Conservation (phyloP, 2,329 filamentous ascomycete species). For the Fusarium armeniacum region DNA sequence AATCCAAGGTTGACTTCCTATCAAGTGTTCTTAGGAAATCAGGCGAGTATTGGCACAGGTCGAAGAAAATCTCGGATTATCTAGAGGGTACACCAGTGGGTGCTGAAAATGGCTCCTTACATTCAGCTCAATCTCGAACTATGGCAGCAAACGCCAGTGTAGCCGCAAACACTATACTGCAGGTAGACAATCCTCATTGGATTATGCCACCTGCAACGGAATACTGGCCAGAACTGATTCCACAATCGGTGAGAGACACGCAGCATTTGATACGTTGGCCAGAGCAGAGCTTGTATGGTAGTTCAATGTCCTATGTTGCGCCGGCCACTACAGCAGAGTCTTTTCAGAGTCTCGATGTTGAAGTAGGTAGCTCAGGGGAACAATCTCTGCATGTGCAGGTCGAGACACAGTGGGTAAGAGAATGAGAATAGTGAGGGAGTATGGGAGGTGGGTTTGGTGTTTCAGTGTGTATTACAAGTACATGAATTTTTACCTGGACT, state of each 20-base stretch:
- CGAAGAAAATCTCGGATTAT: slow-evolving; percentile 22
- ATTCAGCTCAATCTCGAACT: neutral
- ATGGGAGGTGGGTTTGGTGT: neutral
- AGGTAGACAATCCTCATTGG: neutral
- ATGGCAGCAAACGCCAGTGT: neutral
- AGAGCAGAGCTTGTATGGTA: neutral
- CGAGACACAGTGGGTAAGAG: slow-evolving; percentile 11
- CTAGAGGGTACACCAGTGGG: slow-evolving; percentile 21
- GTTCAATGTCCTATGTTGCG: neutral
- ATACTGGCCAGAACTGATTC: slow-evolving; percentile 3
- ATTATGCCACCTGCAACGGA: neutral
- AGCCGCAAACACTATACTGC: neutral
- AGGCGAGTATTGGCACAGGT: slow-evolving; percentile 41
- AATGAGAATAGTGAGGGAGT: neutral
- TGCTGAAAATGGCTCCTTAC: neutral
- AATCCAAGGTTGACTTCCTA: slow-evolving; percentile 30
- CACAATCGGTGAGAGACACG: neutral
- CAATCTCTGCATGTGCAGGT: slow-evolving; percentile 8
- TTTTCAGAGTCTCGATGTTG: neutral
- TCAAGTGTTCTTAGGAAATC: slow-evolving; percentile 31
- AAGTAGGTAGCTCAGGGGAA: neutral
- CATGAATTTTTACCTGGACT: neutral
- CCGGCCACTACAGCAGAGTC: neutral
- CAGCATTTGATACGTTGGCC: slow-evolving; percentile 6
- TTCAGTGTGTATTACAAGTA: neutral